A percentile compares a stretch with the other conserved stretches of the same genome.
These are phyloP conservation scores for Aureobasidium zeae DNA, from an alignment of 2,329 filamentous ascomycete genomes.

Conservation along the genomic window DNA sequence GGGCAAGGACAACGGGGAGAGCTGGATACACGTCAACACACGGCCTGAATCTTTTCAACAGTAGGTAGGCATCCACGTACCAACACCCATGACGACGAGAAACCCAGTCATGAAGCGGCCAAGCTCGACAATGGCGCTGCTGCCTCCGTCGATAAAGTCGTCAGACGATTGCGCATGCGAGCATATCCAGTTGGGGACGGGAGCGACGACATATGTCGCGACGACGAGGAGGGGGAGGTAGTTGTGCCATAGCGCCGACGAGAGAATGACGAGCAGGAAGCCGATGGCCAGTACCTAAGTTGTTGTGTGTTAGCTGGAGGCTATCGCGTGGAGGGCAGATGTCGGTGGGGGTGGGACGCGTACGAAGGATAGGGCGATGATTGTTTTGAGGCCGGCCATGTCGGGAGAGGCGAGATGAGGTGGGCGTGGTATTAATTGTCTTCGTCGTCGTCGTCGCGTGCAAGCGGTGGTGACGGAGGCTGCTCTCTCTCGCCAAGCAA, in stretches of 20 bases:
- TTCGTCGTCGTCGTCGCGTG: conserved; percentile 3
- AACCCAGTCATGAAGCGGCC: conserved; percentile 92
- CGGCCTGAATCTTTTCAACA: background rate
- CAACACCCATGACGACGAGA: conserved; percentile 93
- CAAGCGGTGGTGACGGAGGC: background rate
- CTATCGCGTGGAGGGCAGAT: conserved; percentile 16
- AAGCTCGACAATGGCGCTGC: conserved; percentile 79
- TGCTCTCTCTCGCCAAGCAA: conserved; percentile 4
- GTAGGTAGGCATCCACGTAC: conserved; percentile 49
- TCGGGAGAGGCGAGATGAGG: background rate
- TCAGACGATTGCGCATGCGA: conserved; percentile 79
- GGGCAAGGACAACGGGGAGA: conserved; percentile 77
- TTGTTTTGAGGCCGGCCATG: conserved; percentile 93
- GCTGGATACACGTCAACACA: conserved; percentile 43
- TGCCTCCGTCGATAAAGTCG: conserved; percentile 85
- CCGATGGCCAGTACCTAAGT: conserved; percentile 80
- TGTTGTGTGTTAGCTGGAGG: background rate
- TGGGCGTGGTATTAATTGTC: background rate
- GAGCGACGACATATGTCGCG: conserved; percentile 86
- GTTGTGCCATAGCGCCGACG: conserved; percentile 86
- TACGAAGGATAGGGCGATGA: conserved; percentile 97
- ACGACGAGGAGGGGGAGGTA: conserved; percentile 95
- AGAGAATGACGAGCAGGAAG: conserved; percentile 97
- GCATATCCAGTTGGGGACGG: conserved; percentile 95
- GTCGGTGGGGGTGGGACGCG: conserved; percentile 23